Conservation (phyloP, 345 rosid species). For the Leavenworthia alabamica region DNA sequence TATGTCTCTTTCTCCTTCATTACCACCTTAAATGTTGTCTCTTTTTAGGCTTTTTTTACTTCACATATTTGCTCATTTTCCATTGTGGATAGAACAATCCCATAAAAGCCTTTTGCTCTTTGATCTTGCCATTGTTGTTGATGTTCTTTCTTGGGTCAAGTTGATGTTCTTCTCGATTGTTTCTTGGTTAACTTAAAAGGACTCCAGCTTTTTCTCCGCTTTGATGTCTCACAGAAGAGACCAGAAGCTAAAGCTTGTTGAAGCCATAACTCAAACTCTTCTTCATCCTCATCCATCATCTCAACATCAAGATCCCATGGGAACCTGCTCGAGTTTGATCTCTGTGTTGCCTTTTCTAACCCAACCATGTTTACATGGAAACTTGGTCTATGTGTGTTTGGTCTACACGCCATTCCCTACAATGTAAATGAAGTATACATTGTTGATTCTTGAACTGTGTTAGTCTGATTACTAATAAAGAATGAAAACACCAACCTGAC, state of each 20-base stretch:
- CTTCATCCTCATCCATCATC: conserved; percentile 85
- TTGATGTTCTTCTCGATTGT: conserved; percentile 80
- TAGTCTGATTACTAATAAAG: neutral
- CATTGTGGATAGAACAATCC: neutral
- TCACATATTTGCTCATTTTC: neutral
- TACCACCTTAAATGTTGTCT: neutral
- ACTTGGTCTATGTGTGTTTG: conserved; percentile 92
- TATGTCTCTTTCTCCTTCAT: conserved; percentile 1
- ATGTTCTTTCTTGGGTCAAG: conserved; percentile 27
- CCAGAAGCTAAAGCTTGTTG: conserved; percentile 87
- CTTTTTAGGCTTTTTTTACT: neutral
- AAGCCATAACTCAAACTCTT: conserved; percentile 83
- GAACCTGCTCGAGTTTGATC: conserved; percentile 76
- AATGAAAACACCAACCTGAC: conserved; percentile 58
- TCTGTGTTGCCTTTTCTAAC: conserved; percentile 63
- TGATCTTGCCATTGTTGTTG: neutral
- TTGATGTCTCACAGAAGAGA: conserved; percentile 76
- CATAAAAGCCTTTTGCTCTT: neutral
- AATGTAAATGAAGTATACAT: neutral
- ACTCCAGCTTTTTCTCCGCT: conserved; percentile 90
- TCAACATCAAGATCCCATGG: conserved; percentile 96
- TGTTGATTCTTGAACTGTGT: neutral
- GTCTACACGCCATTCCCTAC: conserved; percentile 94
- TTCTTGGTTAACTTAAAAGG: conserved; percentile 76
- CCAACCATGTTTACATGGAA: conserved; percentile 96